Conservation (phyloP, 495 filamentous ascomycete genomes). For the Aspergillus taichungensis region DNA sequence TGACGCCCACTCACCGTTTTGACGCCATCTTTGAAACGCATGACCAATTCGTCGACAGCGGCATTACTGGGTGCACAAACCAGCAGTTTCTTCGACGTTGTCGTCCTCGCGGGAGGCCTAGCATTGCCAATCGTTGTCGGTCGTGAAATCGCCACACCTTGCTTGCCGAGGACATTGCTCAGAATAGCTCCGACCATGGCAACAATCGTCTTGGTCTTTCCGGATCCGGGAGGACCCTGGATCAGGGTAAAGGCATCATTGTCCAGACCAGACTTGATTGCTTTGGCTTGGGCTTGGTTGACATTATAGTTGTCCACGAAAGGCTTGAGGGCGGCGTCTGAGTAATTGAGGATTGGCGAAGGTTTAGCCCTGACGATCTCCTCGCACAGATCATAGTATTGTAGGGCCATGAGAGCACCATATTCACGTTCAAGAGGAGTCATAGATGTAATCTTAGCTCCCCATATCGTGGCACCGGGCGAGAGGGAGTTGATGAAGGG, state of each 20-base stretch:
- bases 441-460: slow-evolving; percentile 76
- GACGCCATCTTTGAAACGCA: slow-evolving; percentile 83
- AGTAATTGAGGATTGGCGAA: slow-evolving; percentile 73
- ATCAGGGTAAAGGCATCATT: slow-evolving; percentile 95
- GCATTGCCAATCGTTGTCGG: slow-evolving; percentile 26
- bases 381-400: slow-evolving; percentile 91
- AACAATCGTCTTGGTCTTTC: slow-evolving; percentile 97
- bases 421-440: slow-evolving; percentile 92
- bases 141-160: slow-evolving; percentile 41
- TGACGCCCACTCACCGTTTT: slow-evolving; percentile 63
- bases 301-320: slow-evolving; percentile 69
- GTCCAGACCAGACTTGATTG: slow-evolving; percentile 80
- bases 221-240: slow-evolving; percentile 91
- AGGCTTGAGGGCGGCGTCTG: slow-evolving; percentile 56
- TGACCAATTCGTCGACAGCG: slow-evolving; percentile 90
- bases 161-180: slow-evolving; percentile 46
- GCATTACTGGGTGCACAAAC: slow-evolving; percentile 97
- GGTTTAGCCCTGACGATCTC: slow-evolving; percentile 85
- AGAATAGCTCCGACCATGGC: slow-evolving; percentile 89
- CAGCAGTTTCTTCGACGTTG: slow-evolving; percentile 70
- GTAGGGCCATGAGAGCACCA: slow-evolving; percentile 75
- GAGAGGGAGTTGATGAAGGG: slow-evolving; percentile 41
- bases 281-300: slow-evolving; percentile 86
- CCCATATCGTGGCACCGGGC: slow-evolving; percentile 57
- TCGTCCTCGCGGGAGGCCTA: slow-evolving; percentile 17